These are phyloP conservation scores for Mangifera indica DNA, from an alignment of 345 rosid species.

Conservation along the genomic window DNA sequence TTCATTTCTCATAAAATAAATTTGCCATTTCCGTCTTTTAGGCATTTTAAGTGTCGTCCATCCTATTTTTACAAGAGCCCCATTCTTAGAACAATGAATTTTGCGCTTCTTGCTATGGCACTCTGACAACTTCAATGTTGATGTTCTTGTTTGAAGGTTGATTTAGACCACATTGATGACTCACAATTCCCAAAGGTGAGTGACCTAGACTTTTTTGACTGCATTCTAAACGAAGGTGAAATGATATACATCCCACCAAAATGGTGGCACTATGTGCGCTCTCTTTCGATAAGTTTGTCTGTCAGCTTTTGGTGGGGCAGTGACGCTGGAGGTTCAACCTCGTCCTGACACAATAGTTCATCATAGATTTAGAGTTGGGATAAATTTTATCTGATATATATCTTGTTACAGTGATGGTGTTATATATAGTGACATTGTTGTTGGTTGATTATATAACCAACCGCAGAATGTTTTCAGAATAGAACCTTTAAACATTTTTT, in stretches of 20 bases:
- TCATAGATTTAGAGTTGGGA: conserved; percentile 2
- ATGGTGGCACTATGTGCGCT: conserved; percentile 99
- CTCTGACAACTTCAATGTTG: conserved; percentile 2
- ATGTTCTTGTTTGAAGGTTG: conserved; percentile 61
- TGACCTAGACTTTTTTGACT: conserved; percentile 78
- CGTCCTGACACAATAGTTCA: conserved; percentile 21
- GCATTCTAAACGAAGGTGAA: conserved; percentile 90
- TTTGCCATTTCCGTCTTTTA: neutral
- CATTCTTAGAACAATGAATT: neutral
- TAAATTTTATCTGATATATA: neutral
- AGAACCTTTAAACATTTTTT: too few species aligned
- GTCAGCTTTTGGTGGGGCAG: conserved; percentile 99
- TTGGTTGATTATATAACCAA: neutral
- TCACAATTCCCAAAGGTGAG: conserved; percentile 53
- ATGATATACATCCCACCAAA: conserved; percentile 97
- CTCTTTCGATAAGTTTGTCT: conserved; percentile 75
- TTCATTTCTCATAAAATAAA: neutral
- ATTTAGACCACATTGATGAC: conserved; percentile 72
- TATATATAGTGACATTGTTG: conserved; percentile 2
- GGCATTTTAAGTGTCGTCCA: neutral
- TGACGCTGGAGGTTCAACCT: conserved; percentile 28
- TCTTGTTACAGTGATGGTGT: neutral
- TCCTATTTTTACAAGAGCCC: neutral
- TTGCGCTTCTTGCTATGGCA: neutral
- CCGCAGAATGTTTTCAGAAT: neutral